Percentiles rank a stretch among this genome's conserved stretches.
These are phyloP conservation scores for Citrus maxima DNA, from an alignment of 345 rosid genomes.

Conservation along the genomic window DNA sequence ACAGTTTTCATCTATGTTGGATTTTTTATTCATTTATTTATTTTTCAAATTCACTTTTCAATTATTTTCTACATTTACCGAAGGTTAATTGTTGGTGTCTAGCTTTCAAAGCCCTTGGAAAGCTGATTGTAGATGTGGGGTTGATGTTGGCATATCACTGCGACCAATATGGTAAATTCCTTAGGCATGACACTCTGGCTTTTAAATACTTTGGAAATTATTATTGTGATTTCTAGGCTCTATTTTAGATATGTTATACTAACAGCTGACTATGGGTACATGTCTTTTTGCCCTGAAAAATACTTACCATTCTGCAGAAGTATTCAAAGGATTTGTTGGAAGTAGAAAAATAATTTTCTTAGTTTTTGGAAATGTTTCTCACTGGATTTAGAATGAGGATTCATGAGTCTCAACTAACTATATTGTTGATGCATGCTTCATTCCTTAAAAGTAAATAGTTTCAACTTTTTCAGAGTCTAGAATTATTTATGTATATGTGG, in stretches of 20 bases:
- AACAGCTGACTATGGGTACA: background rate
- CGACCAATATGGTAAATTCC: constrained; percentile 68
- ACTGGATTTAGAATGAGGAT: background rate
- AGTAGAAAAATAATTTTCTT: background rate
- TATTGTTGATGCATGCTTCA: background rate
- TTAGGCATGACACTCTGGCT: background rate
- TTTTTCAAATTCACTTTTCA: background rate
- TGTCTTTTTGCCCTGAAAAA: background rate
- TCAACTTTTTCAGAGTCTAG: background rate
- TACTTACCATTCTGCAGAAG: background rate
- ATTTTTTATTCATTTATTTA: background rate
- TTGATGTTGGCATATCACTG: constrained; percentile 82
- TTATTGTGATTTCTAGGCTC: background rate
- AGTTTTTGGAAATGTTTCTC: background rate
- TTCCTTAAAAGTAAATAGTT: background rate
- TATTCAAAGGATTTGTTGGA: background rate
- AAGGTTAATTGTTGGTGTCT: constrained; percentile 16
- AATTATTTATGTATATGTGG: background rate
- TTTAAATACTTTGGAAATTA: background rate
- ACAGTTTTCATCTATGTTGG: background rate
- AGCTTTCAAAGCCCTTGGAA: constrained; percentile 92
- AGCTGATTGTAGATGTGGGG: constrained; percentile 75
- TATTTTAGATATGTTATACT: background rate
- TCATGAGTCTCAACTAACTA: background rate
- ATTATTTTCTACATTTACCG: background rate